A percentile compares a stretch with the other conserved stretches of the same genome.
Evolutionary conservation across 768 basidiomycete species (phyloP).

Genomic region (Porpolomopsis calyptriformis): DNA sequence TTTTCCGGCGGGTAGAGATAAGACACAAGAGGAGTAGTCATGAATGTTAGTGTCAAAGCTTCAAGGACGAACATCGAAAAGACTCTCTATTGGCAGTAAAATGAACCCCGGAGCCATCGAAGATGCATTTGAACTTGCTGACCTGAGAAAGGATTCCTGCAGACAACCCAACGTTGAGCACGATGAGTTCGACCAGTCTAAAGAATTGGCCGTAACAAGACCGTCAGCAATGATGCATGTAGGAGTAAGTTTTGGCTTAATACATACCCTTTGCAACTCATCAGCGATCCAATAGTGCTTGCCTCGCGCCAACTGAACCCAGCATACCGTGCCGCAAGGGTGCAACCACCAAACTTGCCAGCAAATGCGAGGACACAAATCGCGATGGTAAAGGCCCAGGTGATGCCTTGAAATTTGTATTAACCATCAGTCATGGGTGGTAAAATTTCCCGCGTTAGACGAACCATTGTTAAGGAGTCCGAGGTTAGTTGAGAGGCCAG

Average conservation of each 20-base stretch:
- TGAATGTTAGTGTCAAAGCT: constrained; percentile 71
- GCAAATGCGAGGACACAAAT: constrained; percentile 69
- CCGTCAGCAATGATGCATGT: not conserved
- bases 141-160: constrained; percentile 66
- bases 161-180: constrained; percentile 84
- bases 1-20: constrained; percentile 55
- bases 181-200: constrained; percentile 86
- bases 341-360: constrained; percentile 86
- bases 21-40: constrained; percentile 71
- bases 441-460: constrained; percentile 4
- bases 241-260: not conserved
- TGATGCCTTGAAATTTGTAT: constrained; percentile 38
- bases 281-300: constrained; percentile 76
- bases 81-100: constrained; percentile 34
- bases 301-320: constrained; percentile 77
- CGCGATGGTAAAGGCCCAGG: constrained; percentile 82
- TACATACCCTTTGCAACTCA: constrained; percentile 87
- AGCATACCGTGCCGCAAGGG: constrained; percentile 54
- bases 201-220: not conserved
- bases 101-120: not conserved
- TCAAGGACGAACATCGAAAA: constrained; percentile 96
- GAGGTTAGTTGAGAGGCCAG: constrained; percentile 83
- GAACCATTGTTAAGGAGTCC: constrained; percentile 69
- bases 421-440: not conserved
- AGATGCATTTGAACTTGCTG: constrained; percentile 3